A percentile compares a stretch with the other conserved stretches of the same genome.
These are phyloP conservation scores for Neophaeococcomyces aloes DNA, from an alignment of 2,329 filamentous ascomycete genomes.

Conservation along the genomic window DNA sequence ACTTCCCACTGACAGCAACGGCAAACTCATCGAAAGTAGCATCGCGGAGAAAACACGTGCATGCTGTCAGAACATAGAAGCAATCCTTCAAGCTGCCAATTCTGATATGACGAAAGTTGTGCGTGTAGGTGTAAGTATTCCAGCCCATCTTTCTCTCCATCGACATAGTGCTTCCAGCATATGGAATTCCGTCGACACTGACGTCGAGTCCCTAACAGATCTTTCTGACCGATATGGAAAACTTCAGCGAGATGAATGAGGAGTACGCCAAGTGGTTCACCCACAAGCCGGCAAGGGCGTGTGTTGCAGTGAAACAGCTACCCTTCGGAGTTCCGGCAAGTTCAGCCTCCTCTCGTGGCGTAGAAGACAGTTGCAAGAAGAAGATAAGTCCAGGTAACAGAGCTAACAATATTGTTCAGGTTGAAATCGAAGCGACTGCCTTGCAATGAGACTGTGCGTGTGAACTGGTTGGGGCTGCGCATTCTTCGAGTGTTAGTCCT, in stretches of 20 bases:
- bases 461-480: too few relatives aligned
- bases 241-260: constrained; percentile 73
- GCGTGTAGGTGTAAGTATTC: constrained; percentile 61
- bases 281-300: constrained; percentile 53
- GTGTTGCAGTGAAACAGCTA: constrained; percentile 53
- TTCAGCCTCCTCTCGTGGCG: too few relatives aligned
- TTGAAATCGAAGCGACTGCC: too few relatives aligned
- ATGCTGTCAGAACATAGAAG: constrained; percentile 69
- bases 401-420: too few relatives aligned
- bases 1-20: constrained; percentile 59
- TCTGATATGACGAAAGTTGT: constrained; percentile 70
- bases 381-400: too few relatives aligned
- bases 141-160: constrained; percentile 8
- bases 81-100: constrained; percentile 71
- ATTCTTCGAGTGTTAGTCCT: too few relatives aligned
- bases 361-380: too few relatives aligned
- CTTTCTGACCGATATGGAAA: constrained; percentile 82
- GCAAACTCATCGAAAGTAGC: constrained; percentile 51
- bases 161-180: neutral
- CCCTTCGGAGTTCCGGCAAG: constrained; percentile 51
- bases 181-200: neutral
- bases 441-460: too few relatives aligned
- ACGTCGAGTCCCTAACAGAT: too few relatives aligned
- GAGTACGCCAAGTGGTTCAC: constrained; percentile 61
- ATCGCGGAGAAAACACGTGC: constrained; percentile 59